Evolutionary conservation across 768 basidiomycete genomes (phyloP).

Genomic region (Phlebiopsis flavidoalba): DNA sequence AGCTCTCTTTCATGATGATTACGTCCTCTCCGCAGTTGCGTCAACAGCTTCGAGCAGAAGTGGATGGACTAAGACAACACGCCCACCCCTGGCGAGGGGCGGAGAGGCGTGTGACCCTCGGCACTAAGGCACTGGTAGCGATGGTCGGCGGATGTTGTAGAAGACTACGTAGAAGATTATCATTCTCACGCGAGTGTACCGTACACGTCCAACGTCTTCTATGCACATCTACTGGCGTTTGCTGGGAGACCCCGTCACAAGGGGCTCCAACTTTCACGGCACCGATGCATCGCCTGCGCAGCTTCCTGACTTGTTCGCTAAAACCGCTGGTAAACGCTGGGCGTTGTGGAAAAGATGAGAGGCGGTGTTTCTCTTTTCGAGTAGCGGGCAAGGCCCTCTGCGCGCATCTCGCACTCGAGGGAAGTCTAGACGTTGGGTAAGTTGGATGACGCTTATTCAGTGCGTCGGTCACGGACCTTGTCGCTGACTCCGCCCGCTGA

Average conservation of each 20-base stretch:
- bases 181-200: not conserved
- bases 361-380: not conserved
- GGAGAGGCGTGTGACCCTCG: conserved; percentile 51
- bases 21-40: conserved; percentile 52
- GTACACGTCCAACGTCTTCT: not conserved
- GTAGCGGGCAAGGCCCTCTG: not conserved
- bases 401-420: not conserved
- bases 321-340: not conserved
- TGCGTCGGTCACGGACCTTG: conserved; percentile 1
- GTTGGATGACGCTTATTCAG: not conserved
- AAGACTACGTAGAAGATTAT: not conserved
- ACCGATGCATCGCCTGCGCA: not conserved
- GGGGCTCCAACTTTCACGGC: not conserved
- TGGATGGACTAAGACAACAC: conserved; percentile 44
- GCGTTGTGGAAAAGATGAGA: not conserved
- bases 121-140: conserved; percentile 59
- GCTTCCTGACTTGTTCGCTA: not conserved
- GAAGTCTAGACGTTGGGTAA: not conserved
- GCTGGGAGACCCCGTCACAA: not conserved
- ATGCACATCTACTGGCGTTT: not conserved
- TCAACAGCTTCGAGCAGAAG: conserved; percentile 46
- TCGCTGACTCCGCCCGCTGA: conserved; percentile 7
- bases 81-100: conserved; percentile 55
- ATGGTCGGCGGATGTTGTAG: conserved; percentile 69
- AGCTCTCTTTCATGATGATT: conserved; percentile 82